phyloP scores from a whole-genome alignment of 176 grass and related monocot genomes.

The Aegilops sharonensis region DNA sequence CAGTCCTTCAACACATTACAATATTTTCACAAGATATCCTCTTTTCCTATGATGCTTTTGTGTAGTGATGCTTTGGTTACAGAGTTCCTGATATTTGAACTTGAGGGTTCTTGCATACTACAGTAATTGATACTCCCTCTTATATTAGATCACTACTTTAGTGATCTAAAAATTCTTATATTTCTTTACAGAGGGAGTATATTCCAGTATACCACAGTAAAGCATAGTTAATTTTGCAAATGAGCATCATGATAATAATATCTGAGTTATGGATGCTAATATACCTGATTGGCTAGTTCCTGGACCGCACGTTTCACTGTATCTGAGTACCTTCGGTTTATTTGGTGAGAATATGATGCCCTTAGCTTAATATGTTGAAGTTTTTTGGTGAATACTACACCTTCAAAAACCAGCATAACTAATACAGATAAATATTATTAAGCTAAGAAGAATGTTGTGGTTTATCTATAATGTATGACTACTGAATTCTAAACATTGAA shows the following conservation, averaged over 20 bases:
- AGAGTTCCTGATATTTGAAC: neutral
- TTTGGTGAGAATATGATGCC: neutral
- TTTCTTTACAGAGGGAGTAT: neutral
- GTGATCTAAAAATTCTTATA: no score
- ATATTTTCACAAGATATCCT: constrained; percentile 5
- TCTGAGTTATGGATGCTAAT: constrained; percentile 6
- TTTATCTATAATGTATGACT: neutral
- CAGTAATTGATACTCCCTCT: neutral
- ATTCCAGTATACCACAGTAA: constrained; percentile 2
- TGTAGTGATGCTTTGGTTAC: constrained; percentile 10
- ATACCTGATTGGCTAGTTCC: neutral
- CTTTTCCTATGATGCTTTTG: constrained; percentile 8
- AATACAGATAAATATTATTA: neutral
- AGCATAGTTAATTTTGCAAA: constrained; percentile 12
- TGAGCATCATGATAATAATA: constrained; percentile 1
- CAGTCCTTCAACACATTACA: neutral
- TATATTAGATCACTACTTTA: no score
- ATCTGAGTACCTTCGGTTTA: constrained; percentile 13
- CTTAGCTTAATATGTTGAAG: neutral
- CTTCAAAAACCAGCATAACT: neutral
- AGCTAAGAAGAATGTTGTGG: neutral
- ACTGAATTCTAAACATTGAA: neutral
- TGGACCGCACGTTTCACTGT: neutral
- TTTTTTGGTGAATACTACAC: neutral
- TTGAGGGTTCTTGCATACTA: constrained; percentile 10